Evolutionary conservation across 768 basidiomycete species (phyloP), one percentile per base, ranked within the genome.

Genomic region (Tylopilus vinaceipallidus): DNA sequence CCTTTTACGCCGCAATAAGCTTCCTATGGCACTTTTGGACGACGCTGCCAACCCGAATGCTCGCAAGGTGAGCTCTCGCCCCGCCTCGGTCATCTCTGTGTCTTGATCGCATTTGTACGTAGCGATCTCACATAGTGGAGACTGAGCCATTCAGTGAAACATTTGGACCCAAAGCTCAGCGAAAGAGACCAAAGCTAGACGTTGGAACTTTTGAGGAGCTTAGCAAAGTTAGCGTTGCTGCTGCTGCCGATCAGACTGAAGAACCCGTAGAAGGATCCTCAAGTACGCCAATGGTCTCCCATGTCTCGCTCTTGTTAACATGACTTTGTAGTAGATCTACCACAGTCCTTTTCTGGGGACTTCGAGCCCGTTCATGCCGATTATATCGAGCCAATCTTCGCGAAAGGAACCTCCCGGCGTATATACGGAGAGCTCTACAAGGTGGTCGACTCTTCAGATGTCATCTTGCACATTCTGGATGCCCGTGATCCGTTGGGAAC

Each of bases 401-500:
- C 87, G 43, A 98, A 98, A 69, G 95, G 95, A 32, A 98, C 95
- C 2, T 95, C 93, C 11, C 79, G 88, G 30, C 85, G 95, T 19
- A 99, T 99, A 53, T 98, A 97, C 71, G 95, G 94, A 51, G 95
- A 99, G 68, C 75, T 98, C 7, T 98, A 99, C 80, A 99, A 99
- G 70, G 95, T 99, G 56, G 93, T 99, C 63, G 97, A 99, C 67
- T 99, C 95, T 3, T 95, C 93, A 7, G 95, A 99, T 64, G 92
- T 98, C 35, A 80, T 99, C 50, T 78, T 99, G 29, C 95, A 99
- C 65, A 82, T 99, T 43, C 75, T 99, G 53, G 95, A 99, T 69
- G 95, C 95, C 16, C 82, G 95, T 36, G 95, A 98, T 68, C 95
- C 95, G 1, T 66, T 97, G 42, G 97, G 97, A 4, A 98, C 97